Evolutionary conservation across 2,329 filamentous ascomycete genomes (phyloP), one percentile per base, ranked within the genome.

Genomic region (Sclerotinia nivalis): DNA sequence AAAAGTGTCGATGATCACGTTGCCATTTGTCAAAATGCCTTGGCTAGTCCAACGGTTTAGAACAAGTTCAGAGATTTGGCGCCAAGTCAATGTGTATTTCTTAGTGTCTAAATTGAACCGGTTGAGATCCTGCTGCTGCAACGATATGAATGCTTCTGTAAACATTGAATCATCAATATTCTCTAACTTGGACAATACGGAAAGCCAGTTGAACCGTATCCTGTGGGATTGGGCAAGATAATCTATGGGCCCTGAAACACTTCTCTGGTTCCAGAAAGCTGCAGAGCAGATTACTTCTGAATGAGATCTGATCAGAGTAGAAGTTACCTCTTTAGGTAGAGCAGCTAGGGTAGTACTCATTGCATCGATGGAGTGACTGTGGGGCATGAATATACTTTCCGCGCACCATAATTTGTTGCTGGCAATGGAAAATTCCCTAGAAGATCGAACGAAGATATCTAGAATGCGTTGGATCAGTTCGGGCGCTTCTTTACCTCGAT

Each of bases 11-110:
- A 66, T 70, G 22, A 74, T 59, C 4, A 62, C 43, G 25, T 25
- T 49, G 28, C 71, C 61, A 34, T 73, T 59, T 28, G 45, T 54
- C 4, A 76, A 34, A 37, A 61, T 28, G 7, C 59, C 68, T 56
- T 71, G 74, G 45, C 65, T 71, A 22, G 71, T 72, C 76, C 76
- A 77, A 49, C 72, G 72, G 31, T 70, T 61, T 37, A 78, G 69
- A 22, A 71, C n/a, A 49, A 72, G 49, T 20, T 62, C 64, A 34
- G 49, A 60, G 20, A 68, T 61, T 49, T 69, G 61, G n/a, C 50
- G 49, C 54, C 49, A 47, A 22, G 49, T 56, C n/a, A 71, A 28
- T 52, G n/a, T 28, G 49, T 68, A 54, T 65, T 34, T n/a, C n/a
- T 28, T 40, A 25, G 15, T 52, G 22, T 58, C 49, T 55, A 58